Evolutionary conservation across 352 stramenopile genomes (phyloP).

Genomic region (Phytopythium mirpurense): DNA sequence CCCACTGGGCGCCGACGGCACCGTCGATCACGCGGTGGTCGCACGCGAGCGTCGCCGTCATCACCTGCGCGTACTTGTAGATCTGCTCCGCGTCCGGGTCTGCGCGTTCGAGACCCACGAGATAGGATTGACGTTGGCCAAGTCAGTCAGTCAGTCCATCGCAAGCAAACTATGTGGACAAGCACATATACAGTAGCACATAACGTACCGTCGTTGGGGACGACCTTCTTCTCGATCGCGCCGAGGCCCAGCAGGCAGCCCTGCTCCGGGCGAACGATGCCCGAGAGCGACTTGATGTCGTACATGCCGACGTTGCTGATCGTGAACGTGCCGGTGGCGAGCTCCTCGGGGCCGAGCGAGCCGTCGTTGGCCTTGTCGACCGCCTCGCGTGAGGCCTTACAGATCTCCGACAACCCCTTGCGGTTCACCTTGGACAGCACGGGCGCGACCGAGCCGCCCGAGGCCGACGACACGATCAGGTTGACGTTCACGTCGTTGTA

Average conservation of each 20-base stretch:
- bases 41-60: conserved; percentile 95
- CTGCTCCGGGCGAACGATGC: conserved; percentile 93
- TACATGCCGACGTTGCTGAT: conserved; percentile 97
- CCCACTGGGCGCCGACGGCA: conserved; percentile 94
- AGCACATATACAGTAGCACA: too few relatives aligned
- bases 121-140: too few relatives aligned
- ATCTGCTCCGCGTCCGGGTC: conserved; percentile 76
- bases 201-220: conserved; percentile 79
- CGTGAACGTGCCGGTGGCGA: conserved; percentile 92
- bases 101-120: conserved; percentile 12
- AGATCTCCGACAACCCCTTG: conserved; percentile 90
- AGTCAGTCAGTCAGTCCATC: not conserved
- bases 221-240: conserved; percentile 93
- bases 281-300: conserved; percentile 92
- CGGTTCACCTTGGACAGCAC: conserved; percentile 91
- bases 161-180: too few relatives aligned
- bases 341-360: conserved; percentile 34
- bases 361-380: conserved; percentile 33
- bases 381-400: conserved; percentile 68
- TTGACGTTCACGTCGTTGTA: conserved; percentile 96
- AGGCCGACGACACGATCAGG: conserved; percentile 66
- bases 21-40: conserved; percentile 98
- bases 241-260: conserved; percentile 92
- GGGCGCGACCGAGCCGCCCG: conserved; percentile 93
- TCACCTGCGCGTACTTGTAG: conserved; percentile 88